These are phyloP conservation scores for Phytophthora melonis DNA, from an alignment of 352 stramenopile genomes.

Conservation along the genomic window DNA sequence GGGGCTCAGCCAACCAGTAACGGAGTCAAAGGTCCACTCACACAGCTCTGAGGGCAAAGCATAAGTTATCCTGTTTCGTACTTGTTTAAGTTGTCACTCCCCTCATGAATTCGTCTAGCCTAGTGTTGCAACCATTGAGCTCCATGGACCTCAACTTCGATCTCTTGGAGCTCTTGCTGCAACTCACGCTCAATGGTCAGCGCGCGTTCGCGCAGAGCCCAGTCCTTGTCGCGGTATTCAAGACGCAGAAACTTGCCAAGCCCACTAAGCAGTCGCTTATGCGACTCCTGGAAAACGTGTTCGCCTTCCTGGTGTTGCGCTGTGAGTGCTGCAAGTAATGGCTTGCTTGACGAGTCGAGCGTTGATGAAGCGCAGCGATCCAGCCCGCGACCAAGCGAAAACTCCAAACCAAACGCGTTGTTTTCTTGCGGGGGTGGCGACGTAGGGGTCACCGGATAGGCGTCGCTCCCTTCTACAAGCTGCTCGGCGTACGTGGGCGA, in stretches of 20 bases:
- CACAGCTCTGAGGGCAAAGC: conserved; percentile 47
- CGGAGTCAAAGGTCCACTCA: conserved; percentile 42
- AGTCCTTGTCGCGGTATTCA: conserved; percentile 53
- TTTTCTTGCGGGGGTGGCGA: conserved; percentile 26
- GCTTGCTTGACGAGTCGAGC: conserved; percentile 49
- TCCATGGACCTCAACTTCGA: conserved; percentile 46
- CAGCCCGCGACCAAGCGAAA: conserved; percentile 22
- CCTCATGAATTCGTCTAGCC: not conserved
- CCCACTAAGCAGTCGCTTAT: conserved; percentile 56
- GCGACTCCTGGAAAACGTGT: conserved; percentile 47
- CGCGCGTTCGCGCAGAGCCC: conserved; percentile 60
- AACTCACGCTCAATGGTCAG: conserved; percentile 73
- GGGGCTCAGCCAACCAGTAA: conserved; percentile 43
- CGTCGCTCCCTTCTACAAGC: conserved; percentile 18
- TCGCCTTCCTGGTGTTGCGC: conserved; percentile 54
- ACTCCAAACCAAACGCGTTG: conserved; percentile 11
- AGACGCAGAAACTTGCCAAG: conserved; percentile 74
- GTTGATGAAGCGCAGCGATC: conserved; percentile 37
- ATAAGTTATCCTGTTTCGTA: not conserved
- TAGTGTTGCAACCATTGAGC: conserved; percentile 47
- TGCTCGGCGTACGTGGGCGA: conserved; percentile 42
- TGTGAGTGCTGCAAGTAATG: conserved; percentile 45
- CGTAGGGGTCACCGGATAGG: conserved; percentile 21
- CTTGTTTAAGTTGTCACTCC: not conserved
- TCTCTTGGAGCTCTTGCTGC: conserved; percentile 61